Evolutionary conservation across 2,329 filamentous ascomycete genomes (phyloP).

Genomic region (Trichoderma gracile): DNA sequence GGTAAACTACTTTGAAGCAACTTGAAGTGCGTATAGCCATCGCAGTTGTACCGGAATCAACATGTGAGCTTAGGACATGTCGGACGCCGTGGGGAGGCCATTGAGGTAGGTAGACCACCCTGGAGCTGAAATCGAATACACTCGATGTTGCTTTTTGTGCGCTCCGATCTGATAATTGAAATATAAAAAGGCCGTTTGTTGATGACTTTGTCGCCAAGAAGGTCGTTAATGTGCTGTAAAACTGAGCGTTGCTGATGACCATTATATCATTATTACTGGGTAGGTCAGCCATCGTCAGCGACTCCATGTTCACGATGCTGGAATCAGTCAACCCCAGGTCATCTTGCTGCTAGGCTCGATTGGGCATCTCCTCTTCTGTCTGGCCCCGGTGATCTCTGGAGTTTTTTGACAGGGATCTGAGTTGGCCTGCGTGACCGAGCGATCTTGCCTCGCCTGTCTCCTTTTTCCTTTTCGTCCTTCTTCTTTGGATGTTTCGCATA

Average conservation of each 20-base stretch:
- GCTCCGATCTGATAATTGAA: too few relatives aligned
- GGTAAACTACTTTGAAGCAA: too few relatives aligned
- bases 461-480: background rate
- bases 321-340: background rate
- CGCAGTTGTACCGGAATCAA: slow-evolving; percentile 3
- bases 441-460: background rate
- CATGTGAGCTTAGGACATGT: slow-evolving; percentile 2
- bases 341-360: background rate
- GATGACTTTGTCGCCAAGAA: too few relatives aligned
- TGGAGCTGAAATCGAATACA: background rate
- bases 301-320: too few relatives aligned
- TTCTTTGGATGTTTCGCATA: background rate
- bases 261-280: too few relatives aligned
- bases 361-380: background rate
- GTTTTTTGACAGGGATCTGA: too few relatives aligned
- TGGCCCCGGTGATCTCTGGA: slow-evolving; percentile 3
- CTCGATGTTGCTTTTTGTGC: background rate
- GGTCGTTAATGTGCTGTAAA: background rate
- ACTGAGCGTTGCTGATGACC: background rate
- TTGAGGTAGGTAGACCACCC: background rate
- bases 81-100: background rate
- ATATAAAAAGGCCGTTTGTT: too few relatives aligned
- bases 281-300: too few relatives aligned
- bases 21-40: too few relatives aligned
- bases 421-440: too few relatives aligned